Evolutionary conservation across 2,329 filamentous ascomycete species (phyloP).

Genomic region (Huntiella decipiens): DNA sequence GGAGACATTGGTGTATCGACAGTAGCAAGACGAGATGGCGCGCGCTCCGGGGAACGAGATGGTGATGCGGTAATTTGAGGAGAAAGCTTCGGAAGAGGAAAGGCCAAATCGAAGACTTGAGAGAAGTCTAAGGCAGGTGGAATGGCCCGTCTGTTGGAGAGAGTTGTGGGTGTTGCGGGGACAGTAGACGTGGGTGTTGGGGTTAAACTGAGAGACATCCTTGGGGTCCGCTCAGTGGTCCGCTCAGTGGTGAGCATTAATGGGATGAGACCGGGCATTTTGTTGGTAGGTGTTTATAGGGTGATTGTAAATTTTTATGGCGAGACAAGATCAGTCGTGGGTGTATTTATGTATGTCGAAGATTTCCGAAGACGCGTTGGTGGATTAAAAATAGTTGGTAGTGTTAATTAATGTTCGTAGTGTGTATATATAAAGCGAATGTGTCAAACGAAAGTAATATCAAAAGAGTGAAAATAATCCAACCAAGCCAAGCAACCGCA

Average conservation of each 20-base stretch:
- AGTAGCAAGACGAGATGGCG: slow-evolving; percentile 16
- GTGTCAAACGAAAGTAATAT: no score
- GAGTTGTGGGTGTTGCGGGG: background rate
- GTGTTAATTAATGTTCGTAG: no score
- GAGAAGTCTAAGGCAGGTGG: slow-evolving; percentile 5
- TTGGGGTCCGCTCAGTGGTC: slow-evolving; percentile 10
- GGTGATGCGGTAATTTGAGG: slow-evolving; percentile 3
- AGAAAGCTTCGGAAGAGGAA: slow-evolving; percentile 9
- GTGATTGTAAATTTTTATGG: background rate
- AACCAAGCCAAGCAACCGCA: no score
- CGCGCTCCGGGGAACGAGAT: slow-evolving; percentile 11
- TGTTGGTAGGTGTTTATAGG: background rate
- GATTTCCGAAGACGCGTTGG: no score
- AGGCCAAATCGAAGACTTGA: slow-evolving; percentile 8
- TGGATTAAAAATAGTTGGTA: no score
- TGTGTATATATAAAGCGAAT: no score
- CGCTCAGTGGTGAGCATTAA: slow-evolving; percentile 15
- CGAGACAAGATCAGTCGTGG: no score
- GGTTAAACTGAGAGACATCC: slow-evolving; percentile 11
- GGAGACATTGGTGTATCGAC: background rate
- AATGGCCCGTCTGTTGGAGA: background rate
- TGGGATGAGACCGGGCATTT: slow-evolving; percentile 19
- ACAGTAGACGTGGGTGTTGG: slow-evolving; percentile 8
- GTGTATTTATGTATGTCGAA: no score
- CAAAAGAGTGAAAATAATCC: no score